A percentile compares a stretch with the other conserved stretches of the same genome.
phyloP scores from a whole-genome alignment of 305 asterid species.

The Fraxinus sp. region DNA sequence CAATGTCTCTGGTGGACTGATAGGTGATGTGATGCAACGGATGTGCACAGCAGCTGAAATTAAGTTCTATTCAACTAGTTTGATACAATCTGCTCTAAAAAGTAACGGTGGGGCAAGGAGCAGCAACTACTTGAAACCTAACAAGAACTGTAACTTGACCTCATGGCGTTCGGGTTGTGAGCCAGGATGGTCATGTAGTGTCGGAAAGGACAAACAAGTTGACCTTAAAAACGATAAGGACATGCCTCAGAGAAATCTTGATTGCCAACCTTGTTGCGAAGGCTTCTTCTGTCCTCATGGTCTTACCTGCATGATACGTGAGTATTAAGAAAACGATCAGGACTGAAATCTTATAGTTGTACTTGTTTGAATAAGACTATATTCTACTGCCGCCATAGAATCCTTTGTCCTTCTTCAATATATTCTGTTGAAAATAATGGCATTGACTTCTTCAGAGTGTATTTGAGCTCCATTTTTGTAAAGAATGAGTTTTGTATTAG shows the following conservation, averaged over 20 bases:
- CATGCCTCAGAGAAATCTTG: conserved; percentile 45
- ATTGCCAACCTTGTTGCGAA: conserved; percentile 64
- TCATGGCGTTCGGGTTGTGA: conserved; percentile 74
- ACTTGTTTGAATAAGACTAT: background rate
- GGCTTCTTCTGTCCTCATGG: conserved; percentile 91
- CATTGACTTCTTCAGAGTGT: background rate
- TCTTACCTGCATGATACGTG: conserved; percentile 87
- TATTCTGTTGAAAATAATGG: background rate
- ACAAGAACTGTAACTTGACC: conserved; percentile 67
- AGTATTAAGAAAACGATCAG: conserved; percentile 27
- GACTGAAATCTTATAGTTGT: background rate
- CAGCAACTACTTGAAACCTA: conserved; percentile 47
- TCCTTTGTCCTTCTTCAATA: background rate
- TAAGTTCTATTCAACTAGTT: conserved; percentile 47
- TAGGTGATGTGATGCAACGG: conserved; percentile 54
- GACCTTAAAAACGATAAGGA: conserved; percentile 47
- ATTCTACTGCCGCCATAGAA: background rate
- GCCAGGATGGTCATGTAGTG: conserved; percentile 81
- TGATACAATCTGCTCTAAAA: conserved; percentile 30
- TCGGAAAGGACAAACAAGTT: conserved; percentile 31
- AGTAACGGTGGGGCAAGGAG: conserved; percentile 28
- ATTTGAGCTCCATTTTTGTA: background rate
- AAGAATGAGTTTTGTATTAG: background rate
- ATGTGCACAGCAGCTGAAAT: conserved; percentile 76
- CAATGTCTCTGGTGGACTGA: conserved; percentile 1